These are phyloP conservation scores for Cladosporium sp. DNA, from an alignment of 2,329 filamentous ascomycete species.

Conservation along the genomic window DNA sequence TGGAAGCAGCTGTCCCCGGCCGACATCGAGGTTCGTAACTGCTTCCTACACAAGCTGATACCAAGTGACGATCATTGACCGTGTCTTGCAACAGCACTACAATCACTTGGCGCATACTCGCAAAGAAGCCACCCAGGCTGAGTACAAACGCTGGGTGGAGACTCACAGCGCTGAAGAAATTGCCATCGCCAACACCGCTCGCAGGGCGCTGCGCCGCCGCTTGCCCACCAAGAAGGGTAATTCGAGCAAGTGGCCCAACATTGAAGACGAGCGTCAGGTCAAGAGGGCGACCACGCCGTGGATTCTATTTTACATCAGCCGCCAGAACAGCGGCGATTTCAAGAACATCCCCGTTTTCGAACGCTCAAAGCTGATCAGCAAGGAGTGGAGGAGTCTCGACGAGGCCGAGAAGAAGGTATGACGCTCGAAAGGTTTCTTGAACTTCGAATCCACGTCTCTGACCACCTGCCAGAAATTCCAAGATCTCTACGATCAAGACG, in stretches of 20 bases:
- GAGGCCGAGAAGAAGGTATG: slow-evolving; percentile 46
- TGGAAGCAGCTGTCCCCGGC: slow-evolving; percentile 42
- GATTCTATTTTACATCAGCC: slow-evolving; percentile 42
- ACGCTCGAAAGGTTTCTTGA: background rate
- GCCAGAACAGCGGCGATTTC: slow-evolving; percentile 46
- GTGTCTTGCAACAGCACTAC: slow-evolving; percentile 41
- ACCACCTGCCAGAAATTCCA: background rate
- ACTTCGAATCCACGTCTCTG: background rate
- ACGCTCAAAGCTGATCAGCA: slow-evolving; percentile 33
- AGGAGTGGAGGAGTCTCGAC: slow-evolving; percentile 47
- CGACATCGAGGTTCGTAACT: slow-evolving; percentile 42
- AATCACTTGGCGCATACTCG: slow-evolving; percentile 48
- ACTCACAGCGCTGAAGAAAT: slow-evolving; percentile 54
- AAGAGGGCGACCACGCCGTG: slow-evolving; percentile 41
- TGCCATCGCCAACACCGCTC: slow-evolving; percentile 54
- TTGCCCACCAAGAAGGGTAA: slow-evolving; percentile 12
- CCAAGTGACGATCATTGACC: slow-evolving; percentile 20
- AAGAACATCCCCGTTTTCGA: slow-evolving; percentile 42
- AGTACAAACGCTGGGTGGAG: slow-evolving; percentile 52
- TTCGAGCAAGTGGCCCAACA: slow-evolving; percentile 20
- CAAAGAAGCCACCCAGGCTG: slow-evolving; percentile 39
- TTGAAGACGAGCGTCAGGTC: slow-evolving; percentile 52
- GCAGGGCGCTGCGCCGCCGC: slow-evolving; percentile 33
- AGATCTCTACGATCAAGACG: background rate
- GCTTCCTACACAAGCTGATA: background rate